Base-by-base conservation (phyloP, 2,329 filamentous ascomycete genomes). In the Calonectria hongkongensis region DNA sequence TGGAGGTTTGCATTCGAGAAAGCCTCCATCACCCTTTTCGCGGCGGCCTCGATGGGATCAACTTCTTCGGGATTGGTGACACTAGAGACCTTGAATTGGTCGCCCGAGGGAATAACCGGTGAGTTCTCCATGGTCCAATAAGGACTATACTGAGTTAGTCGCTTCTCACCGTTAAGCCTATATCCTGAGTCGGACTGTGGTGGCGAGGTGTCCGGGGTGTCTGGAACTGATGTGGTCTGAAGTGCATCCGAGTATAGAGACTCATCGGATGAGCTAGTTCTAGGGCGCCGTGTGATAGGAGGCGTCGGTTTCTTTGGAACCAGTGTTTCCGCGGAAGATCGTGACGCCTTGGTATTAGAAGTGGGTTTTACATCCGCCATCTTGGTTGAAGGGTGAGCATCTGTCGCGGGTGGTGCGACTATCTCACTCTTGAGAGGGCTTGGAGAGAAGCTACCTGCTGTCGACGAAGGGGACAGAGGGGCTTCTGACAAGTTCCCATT, bases 141-240 rank as follows among this genome's bases (percentile, higher is more conserved):
- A 30, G 78, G 74, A 51, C 78, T 78, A 33, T 71, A 71, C 9
- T 76, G 68, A 3, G 66, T 58, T 2, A 67, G 62, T 39, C 66
- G 63, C 30, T 69, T 66, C 51, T 78, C 77, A 16, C 73, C 51
- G 1, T 69, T 68, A 16, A 79, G 76, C 0, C 80, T 77, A 21
- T 82, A 71, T 0, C 80, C 81, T 74, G 81, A 83, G 66, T 85
- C 84, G 0, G 85, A 87, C 60, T 86, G 82, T 0, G 85, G 84
- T 15, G 85, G 82, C 1, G 85, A 86, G 0, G 83, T 84, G 66
- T 85, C 81, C 0, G 85, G 85, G 5, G 85, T 87, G 67, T 84
- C 84, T 21, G 82, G 78, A 9, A 76, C 76, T 1, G 84, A 84
- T 0, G 81, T 68, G 7, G 84, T 83, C 21, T 82, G 83, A 15